These are phyloP conservation scores for Phylloporus arenicola DNA, from an alignment of 768 basidiomycete genomes.

Conservation along the genomic window DNA sequence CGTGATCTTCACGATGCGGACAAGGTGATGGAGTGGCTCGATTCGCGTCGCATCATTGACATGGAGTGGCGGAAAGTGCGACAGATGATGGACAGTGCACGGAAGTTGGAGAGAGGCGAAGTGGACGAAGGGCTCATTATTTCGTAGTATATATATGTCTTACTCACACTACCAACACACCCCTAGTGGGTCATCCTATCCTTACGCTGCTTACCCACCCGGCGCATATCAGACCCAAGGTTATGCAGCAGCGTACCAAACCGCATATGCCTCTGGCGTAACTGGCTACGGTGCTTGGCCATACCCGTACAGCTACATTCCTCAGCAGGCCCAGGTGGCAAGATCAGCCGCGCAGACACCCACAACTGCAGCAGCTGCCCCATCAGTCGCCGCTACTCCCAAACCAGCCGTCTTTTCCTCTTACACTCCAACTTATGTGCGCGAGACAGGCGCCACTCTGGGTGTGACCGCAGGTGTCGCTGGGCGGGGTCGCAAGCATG, in stretches of 20 bases:
- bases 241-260: slow-evolving; percentile 42
- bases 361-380: slow-evolving; percentile 27
- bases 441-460: slow-evolving; percentile 40
- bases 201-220: slow-evolving; percentile 57
- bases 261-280: slow-evolving; percentile 56
- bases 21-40: slow-evolving; percentile 77
- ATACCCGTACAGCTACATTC: slow-evolving; percentile 60
- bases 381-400: slow-evolving; percentile 28
- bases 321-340: slow-evolving; percentile 32
- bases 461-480: slow-evolving; percentile 36
- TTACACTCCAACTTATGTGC: slow-evolving; percentile 46
- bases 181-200: slow-evolving; percentile 52
- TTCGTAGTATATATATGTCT: slow-evolving; percentile 20
- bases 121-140: slow-evolving; percentile 10
- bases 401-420: slow-evolving; percentile 50
- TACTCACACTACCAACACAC: slow-evolving; percentile 34
- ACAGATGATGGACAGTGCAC: slow-evolving; percentile 69
- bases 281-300: slow-evolving; percentile 68
- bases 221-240: slow-evolving; percentile 44
- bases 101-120: slow-evolving; percentile 55
- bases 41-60: slow-evolving; percentile 60
- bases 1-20: slow-evolving; percentile 68
- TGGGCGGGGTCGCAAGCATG: slow-evolving; percentile 55
- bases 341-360: slow-evolving; percentile 28
- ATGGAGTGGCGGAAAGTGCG: slow-evolving; percentile 67